Percentiles rank a stretch among this genome's conserved stretches.
These are phyloP conservation scores for Calophaca sinica DNA, from an alignment of 306 rosid species.

Conservation along the genomic window DNA sequence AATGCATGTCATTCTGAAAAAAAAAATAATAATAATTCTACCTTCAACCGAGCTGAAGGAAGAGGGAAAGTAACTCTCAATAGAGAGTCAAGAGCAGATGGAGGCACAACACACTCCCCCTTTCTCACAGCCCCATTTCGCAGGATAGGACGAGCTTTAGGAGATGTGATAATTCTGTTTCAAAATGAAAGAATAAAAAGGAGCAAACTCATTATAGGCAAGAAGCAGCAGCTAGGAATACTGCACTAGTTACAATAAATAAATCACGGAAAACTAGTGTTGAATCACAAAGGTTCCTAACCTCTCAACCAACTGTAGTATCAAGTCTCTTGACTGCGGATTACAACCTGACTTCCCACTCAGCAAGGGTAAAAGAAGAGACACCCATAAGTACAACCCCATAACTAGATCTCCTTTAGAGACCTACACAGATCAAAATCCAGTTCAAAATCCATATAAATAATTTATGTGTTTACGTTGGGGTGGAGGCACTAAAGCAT, in stretches of 20 bases:
- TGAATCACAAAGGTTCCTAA: slow-evolving; percentile 41
- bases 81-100: slow-evolving; percentile 55
- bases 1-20: slow-evolving; percentile 22
- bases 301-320: slow-evolving; percentile 63
- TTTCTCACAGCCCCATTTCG: slow-evolving; percentile 60
- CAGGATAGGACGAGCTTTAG: slow-evolving; percentile 57
- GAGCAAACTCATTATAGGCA: neutral
- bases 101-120: slow-evolving; percentile 62
- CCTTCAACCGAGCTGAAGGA: slow-evolving; percentile 58
- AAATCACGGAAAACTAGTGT: slow-evolving; percentile 13
- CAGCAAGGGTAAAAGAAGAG: slow-evolving; percentile 58
- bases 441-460: slow-evolving; percentile 36
- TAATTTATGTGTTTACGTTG: neutral
- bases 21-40: neutral
- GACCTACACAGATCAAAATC: slow-evolving; percentile 46
- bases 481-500: slow-evolving; percentile 6
- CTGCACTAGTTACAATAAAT: neutral
- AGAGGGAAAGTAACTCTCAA: slow-evolving; percentile 54
- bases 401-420: slow-evolving; percentile 54
- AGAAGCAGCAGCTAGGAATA: too few species aligned
- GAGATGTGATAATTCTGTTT: slow-evolving; percentile 53
- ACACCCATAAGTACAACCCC: slow-evolving; percentile 58
- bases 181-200: slow-evolving; percentile 2
- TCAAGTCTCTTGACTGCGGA: slow-evolving; percentile 59
- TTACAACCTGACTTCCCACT: slow-evolving; percentile 54